Percentiles rank a stretch among this genome's conserved stretches.
Evolutionary conservation across 192 early-diverging fungal species (phyloP).

Genomic region (Coemansia sp.): DNA sequence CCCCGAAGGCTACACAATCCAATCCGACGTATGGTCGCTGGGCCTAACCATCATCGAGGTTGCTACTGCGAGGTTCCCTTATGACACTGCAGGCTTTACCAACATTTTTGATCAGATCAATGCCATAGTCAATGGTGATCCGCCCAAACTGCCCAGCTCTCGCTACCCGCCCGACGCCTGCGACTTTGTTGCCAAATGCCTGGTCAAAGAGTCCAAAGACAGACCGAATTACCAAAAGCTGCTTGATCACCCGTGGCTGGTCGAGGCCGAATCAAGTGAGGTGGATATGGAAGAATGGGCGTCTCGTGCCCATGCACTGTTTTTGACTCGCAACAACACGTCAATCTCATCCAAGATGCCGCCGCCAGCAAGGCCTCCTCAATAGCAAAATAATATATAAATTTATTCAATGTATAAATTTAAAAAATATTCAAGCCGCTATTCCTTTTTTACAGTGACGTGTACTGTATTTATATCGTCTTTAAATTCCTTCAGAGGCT

Average conservation of each 20-base stretch:
- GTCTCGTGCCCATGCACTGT: constrained; percentile 53
- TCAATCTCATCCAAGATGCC: not conserved
- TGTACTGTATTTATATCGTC: not conserved
- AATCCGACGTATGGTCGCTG: constrained; percentile 93
- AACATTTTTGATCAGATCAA: constrained; percentile 84
- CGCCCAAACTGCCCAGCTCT: constrained; percentile 68
- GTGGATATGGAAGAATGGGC: constrained; percentile 90
- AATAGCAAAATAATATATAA: not conserved
- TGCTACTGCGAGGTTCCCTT: constrained; percentile 78
- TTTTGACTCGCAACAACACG: constrained; percentile 13
- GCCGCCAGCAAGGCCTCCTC: constrained; percentile 3
- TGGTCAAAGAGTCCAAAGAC: constrained; percentile 65
- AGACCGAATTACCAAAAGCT: constrained; percentile 77
- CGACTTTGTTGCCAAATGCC: constrained; percentile 76
- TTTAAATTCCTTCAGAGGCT: too few relatives aligned
- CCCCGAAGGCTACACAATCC: constrained; percentile 72
- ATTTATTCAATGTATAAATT: constrained; percentile 1
- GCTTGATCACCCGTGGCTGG: constrained; percentile 75
- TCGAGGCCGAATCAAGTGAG: constrained; percentile 56
- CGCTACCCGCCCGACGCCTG: constrained; percentile 66
- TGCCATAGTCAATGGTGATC: constrained; percentile 77
- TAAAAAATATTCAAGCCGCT: not conserved
- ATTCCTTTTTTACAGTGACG: not conserved
- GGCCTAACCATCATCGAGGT: constrained; percentile 86
- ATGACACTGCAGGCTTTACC: constrained; percentile 62